Base-by-base conservation (phyloP, 148 eudicot species). In the Pharnaceum exiguum region DNA sequence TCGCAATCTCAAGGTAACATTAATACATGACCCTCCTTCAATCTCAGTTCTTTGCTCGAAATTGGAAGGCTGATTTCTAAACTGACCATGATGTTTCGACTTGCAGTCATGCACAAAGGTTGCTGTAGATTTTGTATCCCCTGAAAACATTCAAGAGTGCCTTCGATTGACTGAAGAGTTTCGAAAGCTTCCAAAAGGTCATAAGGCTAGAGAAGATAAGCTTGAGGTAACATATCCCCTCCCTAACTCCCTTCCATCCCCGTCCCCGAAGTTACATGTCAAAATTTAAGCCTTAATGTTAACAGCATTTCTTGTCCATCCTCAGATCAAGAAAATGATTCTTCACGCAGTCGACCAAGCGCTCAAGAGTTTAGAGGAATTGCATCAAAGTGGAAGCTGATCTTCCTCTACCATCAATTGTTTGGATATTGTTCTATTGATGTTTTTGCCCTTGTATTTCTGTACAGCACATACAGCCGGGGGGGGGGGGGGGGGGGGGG, bases 321-420 rank as follows among this genome's bases (percentile, higher is more conserved):
- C n/a, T 25, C 85, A 90, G 97, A 78, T 90, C 31, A 90, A 85
- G 82, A 90, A 90, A 77, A 84, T 90, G 97, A 79, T 90, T 36
- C 68, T 90, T 63, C 79, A 90, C 68, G 95, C 89, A 46, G 53
- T 75, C 23, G 59, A 80, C 57, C 77, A 78, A 78, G 87, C 85
- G 21, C 15, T 82, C 4, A 57, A 56, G 40, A 83, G 68, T 40
- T 53, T 82, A n/a, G 85, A 80, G 57, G 62, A 64, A 38, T 74
- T 82, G 58, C 50, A 52, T 35, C 46, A 27, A 15, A 23, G 43
- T 22, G 17, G 46, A 33, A 59, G 11, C 46, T 21, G 23, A 50
- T 42, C 26, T 48, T 24, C 18, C 51, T 28, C 11, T 15, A 21
- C 10, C 33, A 28, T 33, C 27, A 49, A 13, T 13, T 9, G 13